A percentile compares a stretch with the other conserved stretches of the same genome.
Evolutionary conservation across 179 eudicot genomes (phyloP).

Genomic region (Nepenthes alata): DNA sequence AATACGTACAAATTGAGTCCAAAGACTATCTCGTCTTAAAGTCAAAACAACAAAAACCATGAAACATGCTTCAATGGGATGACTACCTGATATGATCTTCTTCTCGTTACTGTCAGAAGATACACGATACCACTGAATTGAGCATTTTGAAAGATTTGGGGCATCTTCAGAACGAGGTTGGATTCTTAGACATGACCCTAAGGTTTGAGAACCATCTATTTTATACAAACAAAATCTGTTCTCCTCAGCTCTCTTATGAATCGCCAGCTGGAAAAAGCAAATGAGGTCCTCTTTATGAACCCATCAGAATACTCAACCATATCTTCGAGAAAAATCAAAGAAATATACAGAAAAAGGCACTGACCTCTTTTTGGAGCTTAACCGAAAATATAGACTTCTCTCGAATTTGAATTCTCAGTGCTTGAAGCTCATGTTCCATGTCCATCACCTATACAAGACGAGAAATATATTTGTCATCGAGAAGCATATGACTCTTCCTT

Average conservation of each 20-base stretch:
- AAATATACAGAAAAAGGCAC: background rate
- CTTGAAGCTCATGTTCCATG: slow-evolving; percentile 81
- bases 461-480: background rate
- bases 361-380: slow-evolving; percentile 71
- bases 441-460: slow-evolving; percentile 45
- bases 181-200: slow-evolving; percentile 67
- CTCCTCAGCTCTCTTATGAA: slow-evolving; percentile 71
- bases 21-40: too few relatives aligned
- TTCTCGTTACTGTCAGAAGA: slow-evolving; percentile 57
- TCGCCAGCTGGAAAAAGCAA: slow-evolving; percentile 46
- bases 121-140: slow-evolving; percentile 85
- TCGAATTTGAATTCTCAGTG: slow-evolving; percentile 56
- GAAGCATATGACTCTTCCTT: too few relatives aligned
- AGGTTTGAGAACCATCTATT: slow-evolving; percentile 54
- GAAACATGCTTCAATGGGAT: background rate
- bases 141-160: slow-evolving; percentile 64
- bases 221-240: slow-evolving; percentile 48
- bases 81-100: slow-evolving; percentile 70
- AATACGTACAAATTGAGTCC: too few relatives aligned
- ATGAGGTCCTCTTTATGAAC: too few relatives aligned
- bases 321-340: background rate
- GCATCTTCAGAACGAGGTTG: slow-evolving; percentile 53
- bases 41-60: too few relatives aligned
- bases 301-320: background rate
- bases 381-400: slow-evolving; percentile 61